Evolutionary conservation across 129 eudicot species (phyloP).

Genomic region (Flaveria robusta): DNA sequence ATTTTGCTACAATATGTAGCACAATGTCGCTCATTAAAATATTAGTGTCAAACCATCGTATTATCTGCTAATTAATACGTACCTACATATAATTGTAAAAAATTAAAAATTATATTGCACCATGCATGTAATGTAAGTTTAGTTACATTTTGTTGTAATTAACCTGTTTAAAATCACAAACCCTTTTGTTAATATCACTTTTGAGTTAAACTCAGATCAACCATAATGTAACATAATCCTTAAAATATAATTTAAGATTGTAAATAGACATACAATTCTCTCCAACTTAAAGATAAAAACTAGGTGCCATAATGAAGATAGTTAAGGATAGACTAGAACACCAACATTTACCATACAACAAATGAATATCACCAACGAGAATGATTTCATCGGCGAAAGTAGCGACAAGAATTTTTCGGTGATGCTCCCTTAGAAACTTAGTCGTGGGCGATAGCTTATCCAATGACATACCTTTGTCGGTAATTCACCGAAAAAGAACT

Average conservation of each 20-base stretch:
- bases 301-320: neutral
- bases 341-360: too few relatives aligned
- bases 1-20: neutral
- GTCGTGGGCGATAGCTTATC: too few relatives aligned
- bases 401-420: too few relatives aligned
- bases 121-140: neutral
- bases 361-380: too few relatives aligned
- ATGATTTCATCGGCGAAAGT: too few relatives aligned
- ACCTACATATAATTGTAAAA: too few relatives aligned
- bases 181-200: neutral
- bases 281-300: conserved; percentile 9
- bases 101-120: neutral
- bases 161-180: neutral
- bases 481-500: too few relatives aligned
- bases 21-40: neutral
- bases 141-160: neutral
- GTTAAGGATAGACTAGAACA: neutral
- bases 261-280: neutral
- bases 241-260: conserved; percentile 7
- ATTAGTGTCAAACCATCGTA: neutral
- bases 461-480: too few relatives aligned
- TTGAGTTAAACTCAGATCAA: conserved; percentile 11
- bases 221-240: neutral
- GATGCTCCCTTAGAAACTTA: too few relatives aligned
- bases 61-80: too few relatives aligned